These are phyloP conservation scores for Lactifluus pinguis DNA, from an alignment of 768 basidiomycete genomes.

Conservation along the genomic window DNA sequence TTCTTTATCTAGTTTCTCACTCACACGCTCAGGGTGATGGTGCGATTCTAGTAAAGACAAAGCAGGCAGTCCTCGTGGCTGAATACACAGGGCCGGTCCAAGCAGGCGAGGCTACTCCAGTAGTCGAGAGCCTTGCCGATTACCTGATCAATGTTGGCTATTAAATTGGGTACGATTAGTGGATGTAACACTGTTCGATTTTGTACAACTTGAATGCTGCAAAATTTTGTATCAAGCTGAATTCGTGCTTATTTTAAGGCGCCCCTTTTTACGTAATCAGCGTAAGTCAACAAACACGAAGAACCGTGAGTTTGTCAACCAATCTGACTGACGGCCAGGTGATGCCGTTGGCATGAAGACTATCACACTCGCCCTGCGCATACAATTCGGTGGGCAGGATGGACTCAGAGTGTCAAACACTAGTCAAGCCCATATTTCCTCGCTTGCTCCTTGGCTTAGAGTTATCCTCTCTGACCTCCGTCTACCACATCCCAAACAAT, in stretches of 20 bases:
- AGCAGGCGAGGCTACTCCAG: constrained; percentile 51
- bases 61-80: constrained; percentile 74
- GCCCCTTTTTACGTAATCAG: neutral
- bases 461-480: neutral
- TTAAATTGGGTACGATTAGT: constrained; percentile 26
- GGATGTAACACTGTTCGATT: neutral
- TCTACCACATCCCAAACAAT: constrained; percentile 4
- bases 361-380: constrained; percentile 5
- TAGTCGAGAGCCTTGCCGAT: constrained; percentile 67
- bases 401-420: neutral
- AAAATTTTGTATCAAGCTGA: neutral
- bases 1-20: neutral
- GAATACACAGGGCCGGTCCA: constrained; percentile 62
- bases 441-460: constrained; percentile 9
- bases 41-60: constrained; percentile 65
- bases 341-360: neutral
- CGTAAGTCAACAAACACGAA: neutral
- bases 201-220: neutral
- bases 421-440: neutral
- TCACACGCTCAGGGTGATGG: constrained; percentile 54
- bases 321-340: too few species aligned
- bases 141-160: constrained; percentile 58
- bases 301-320: neutral
- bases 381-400: neutral
- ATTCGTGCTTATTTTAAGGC: neutral